Base-by-base conservation (phyloP, 192 early-diverging fungal species). In the Coemansia sp. region DNA sequence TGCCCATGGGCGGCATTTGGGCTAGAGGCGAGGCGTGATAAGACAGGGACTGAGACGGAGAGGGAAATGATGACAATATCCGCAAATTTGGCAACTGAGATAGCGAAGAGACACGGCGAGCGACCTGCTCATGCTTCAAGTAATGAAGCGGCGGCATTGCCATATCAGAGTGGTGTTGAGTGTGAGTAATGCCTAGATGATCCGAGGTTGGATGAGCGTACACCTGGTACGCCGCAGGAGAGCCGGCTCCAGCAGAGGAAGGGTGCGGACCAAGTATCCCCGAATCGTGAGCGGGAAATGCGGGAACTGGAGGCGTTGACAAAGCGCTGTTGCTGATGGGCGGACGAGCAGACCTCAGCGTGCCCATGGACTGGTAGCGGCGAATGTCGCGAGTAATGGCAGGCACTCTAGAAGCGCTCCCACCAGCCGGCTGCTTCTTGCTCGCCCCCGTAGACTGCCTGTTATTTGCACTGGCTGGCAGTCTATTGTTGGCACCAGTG, bases 301-400 rank as follows among this genome's bases (percentile, higher is more conserved):
- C 23, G 9, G 50, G 50, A 3, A 31, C 50, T 3, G 50, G 50
- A 5, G 26, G 61, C 13, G 40, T 59, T 1, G 62, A 18, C 23
- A 45, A n/a, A 10, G 35, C 55, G 26, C n/a, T 67, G 60, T 34
- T 67, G 50, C 35, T 53, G 10, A 28, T 28, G 26, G 23, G 2
- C 4, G 50, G 11, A 13, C 24, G 50, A 10, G 56, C 53, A 11
- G 48, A 50, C 18, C 78, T 66, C 34, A 81, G 73, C 38, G 73
- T 69, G 38, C 69, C 73, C 69, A 70, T 71, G 13, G 78, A 81
- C 70, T 75, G 73, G 66, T 81, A 68, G 63, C 72, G 73, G n/a
- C 78, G 69, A 16, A 81, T 66, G 31, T 64, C 62, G 6, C 50
- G 50, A 31, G 24, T n/a, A 35, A 53, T 53, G 50, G 50, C 50